Percentiles rank a stretch among this genome's conserved stretches.
These are phyloP conservation scores for Collariella sp. DNA, from an alignment of 495 filamentous ascomycete species.

Conservation along the genomic window DNA sequence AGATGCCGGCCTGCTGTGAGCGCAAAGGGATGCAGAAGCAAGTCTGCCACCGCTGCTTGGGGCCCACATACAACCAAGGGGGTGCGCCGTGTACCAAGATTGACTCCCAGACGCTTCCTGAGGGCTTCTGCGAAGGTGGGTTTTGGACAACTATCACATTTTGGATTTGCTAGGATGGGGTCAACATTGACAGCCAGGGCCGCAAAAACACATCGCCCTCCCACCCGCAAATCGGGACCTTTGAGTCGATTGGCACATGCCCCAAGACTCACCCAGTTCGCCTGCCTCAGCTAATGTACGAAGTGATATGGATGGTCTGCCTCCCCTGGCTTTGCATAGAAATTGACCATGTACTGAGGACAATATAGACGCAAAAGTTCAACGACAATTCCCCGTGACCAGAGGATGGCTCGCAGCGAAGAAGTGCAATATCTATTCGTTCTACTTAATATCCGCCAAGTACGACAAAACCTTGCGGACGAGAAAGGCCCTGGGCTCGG, in stretches of 20 bases:
- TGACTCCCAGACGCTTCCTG: constrained; percentile 26
- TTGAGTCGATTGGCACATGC: constrained; percentile 33
- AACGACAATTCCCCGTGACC: constrained; percentile 39
- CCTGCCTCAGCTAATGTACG: constrained; percentile 45
- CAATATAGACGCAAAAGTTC: constrained; percentile 26
- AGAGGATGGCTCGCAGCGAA: constrained; percentile 34
- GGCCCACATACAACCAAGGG: constrained; percentile 36
- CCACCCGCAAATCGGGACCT: constrained; percentile 32
- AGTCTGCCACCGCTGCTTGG: constrained; percentile 41
- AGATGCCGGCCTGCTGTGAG: not conserved
- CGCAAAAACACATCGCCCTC: constrained; percentile 47
- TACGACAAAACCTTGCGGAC: constrained; percentile 30
- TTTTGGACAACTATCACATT: constrained; percentile 44
- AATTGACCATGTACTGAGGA: not conserved
- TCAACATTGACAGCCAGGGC: constrained; percentile 45
- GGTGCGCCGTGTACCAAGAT: constrained; percentile 45
- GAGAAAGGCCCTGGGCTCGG: constrained; percentile 33
- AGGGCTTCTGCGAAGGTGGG: constrained; percentile 40
- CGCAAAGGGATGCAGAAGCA: constrained; percentile 29
- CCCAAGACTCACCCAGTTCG: constrained; percentile 39
- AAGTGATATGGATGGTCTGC: constrained; percentile 38
- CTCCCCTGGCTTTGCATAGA: not conserved
- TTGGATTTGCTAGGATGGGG: constrained; percentile 49
- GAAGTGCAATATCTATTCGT: not conserved
- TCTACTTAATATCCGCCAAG: constrained; percentile 12